These are phyloP conservation scores for Retiboletus flavoniger DNA, from an alignment of 1,284 basidiomycete genomes.

Conservation along the genomic window DNA sequence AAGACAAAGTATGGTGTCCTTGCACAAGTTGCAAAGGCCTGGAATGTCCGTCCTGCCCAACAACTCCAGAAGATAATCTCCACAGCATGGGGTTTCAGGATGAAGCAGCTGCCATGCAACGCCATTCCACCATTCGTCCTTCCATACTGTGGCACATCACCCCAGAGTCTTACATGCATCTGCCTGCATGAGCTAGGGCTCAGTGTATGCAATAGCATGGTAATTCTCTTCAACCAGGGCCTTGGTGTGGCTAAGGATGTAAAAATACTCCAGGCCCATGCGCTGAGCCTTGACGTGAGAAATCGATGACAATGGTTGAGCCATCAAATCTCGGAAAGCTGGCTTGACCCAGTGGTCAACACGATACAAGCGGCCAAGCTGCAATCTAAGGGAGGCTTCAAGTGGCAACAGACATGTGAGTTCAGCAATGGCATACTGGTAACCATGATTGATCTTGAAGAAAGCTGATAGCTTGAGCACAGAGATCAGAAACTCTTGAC, in stretches of 20 bases:
- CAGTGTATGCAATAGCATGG: too few relatives aligned
- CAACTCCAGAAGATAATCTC: too few relatives aligned
- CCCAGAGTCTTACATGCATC: too few relatives aligned
- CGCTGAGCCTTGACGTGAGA: not conserved
- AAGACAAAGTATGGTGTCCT: too few relatives aligned
- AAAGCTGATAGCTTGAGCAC: slow-evolving; percentile 6
- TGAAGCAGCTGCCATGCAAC: not conserved
- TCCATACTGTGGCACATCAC: too few relatives aligned
- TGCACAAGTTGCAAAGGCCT: too few relatives aligned
- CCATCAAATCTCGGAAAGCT: slow-evolving; percentile 2
- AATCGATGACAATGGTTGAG: slow-evolving; percentile 1
- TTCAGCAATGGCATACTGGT: slow-evolving; percentile 1
- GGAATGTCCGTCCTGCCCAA: too few relatives aligned
- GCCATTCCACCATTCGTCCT: too few relatives aligned
- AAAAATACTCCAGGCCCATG: slow-evolving; percentile 5
- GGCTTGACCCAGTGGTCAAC: not conserved
- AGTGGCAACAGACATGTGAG: not conserved
- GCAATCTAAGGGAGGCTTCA: not conserved
- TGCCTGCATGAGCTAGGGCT: too few relatives aligned
- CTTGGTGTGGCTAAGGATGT: slow-evolving; percentile 1
- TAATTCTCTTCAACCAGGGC: not conserved
- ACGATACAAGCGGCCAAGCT: slow-evolving; percentile 3
- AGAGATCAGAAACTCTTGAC: slow-evolving; percentile 2
- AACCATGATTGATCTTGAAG: slow-evolving; percentile 3
- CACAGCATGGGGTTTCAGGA: too few relatives aligned